Evolutionary conservation across 2,329 filamentous ascomycete species (phyloP).

Genomic region (Triangularia verruculosa): DNA sequence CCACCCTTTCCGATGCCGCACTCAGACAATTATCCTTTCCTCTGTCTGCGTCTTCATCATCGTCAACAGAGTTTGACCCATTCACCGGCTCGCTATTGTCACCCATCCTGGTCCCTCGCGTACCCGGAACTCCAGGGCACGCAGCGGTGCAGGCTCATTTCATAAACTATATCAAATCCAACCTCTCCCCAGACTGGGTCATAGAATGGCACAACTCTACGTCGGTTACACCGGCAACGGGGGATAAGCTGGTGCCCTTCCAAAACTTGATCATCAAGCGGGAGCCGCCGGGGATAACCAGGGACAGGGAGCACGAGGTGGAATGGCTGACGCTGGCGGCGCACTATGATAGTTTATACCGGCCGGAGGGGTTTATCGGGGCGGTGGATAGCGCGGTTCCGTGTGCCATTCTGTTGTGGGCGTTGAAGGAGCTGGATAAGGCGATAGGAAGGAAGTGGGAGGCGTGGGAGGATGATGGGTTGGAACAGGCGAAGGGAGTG

Average conservation of each 20-base stretch:
- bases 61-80: conserved; percentile 39
- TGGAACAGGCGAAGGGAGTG: conserved; percentile 77
- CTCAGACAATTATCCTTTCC: conserved; percentile 36
- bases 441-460: conserved; percentile 82
- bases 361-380: conserved; percentile 83
- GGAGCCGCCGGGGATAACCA: conserved; percentile 75
- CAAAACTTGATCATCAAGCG: conserved; percentile 80
- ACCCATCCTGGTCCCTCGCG: conserved; percentile 82
- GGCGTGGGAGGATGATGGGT: conserved; percentile 55
- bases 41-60: conserved; percentile 58
- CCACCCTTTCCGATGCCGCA: conserved; percentile 63
- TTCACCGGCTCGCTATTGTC: conserved; percentile 70
- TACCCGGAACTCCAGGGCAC: conserved; percentile 81
- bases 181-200: conserved; percentile 73
- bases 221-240: conserved; percentile 72
- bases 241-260: conserved; percentile 72
- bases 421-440: conserved; percentile 73
- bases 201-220: conserved; percentile 89
- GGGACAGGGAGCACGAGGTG: conserved; percentile 62
- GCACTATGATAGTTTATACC: conserved; percentile 86
- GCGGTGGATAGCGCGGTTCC: conserved; percentile 92
- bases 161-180: conserved; percentile 70
- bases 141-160: conserved; percentile 75
- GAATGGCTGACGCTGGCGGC: conserved; percentile 82
- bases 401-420: conserved; percentile 89